Conservation (phyloP, 495 filamentous ascomycete genomes). For the Oidiodendron maius region DNA sequence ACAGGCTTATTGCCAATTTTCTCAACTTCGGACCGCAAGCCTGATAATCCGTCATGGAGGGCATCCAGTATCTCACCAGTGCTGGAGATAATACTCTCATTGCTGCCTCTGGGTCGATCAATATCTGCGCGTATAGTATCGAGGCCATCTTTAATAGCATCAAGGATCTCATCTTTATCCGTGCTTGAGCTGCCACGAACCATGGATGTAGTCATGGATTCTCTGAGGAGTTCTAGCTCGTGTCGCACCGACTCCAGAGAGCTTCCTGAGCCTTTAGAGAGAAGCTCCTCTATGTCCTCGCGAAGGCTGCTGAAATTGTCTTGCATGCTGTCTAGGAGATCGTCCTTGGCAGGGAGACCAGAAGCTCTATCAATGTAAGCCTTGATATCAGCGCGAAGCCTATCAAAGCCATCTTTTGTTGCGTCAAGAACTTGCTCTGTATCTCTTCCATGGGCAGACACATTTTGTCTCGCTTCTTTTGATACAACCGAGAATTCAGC, state of each 20-base stretch:
- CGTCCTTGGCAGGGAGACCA: constrained; percentile 64
- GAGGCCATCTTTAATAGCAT: constrained; percentile 64
- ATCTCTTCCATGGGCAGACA: constrained; percentile 65
- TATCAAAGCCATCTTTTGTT: constrained; percentile 78
- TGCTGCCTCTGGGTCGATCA: constrained; percentile 31
- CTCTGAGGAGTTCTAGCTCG: constrained; percentile 72
- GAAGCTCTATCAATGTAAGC: constrained; percentile 65
- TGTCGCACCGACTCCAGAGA: constrained; percentile 66
- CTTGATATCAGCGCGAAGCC: constrained; percentile 74
- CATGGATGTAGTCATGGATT: constrained; percentile 62
- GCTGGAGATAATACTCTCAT: constrained; percentile 51
- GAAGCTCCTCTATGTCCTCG: constrained; percentile 56
- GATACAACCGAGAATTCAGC: constrained; percentile 52
- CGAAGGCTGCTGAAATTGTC: constrained; percentile 67
- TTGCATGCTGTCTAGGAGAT: constrained; percentile 70
- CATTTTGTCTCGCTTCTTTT: constrained; percentile 67
- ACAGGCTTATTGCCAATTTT: constrained; percentile 71
- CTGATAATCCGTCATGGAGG: constrained; percentile 73
- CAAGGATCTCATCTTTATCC: constrained; percentile 56
- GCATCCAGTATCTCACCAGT: constrained; percentile 75
- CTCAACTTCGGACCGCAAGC: constrained; percentile 67
- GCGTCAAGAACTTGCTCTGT: constrained; percentile 80
- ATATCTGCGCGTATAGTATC: constrained; percentile 64
- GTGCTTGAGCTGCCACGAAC: constrained; percentile 48
- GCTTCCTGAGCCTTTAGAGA: constrained; percentile 33